phyloP scores from a whole-genome alignment of 768 basidiomycete species.

The Myochromella boudieri region DNA sequence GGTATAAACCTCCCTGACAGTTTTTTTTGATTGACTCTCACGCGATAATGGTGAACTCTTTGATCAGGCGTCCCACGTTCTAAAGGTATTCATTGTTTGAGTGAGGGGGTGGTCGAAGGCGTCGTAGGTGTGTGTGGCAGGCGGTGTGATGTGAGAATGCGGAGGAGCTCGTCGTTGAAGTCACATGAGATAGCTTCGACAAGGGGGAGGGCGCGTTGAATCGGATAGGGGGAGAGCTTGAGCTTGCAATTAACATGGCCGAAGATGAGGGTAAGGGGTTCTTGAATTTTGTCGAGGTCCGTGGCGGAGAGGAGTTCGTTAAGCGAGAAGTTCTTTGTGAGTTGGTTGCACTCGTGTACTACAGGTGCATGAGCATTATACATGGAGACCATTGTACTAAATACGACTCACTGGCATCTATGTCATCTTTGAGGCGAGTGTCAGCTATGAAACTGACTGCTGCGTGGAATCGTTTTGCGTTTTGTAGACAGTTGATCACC shows the following conservation, averaged over 20 bases:
- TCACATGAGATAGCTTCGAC: constrained; percentile 98
- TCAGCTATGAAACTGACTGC: constrained; percentile 98
- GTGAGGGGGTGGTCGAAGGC: constrained; percentile 86
- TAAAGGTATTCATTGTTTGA: constrained; percentile 75
- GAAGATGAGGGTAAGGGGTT: constrained; percentile 85
- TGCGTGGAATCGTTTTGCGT: constrained; percentile 95
- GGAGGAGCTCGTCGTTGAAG: constrained; percentile 92
- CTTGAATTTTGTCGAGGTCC: constrained; percentile 93
- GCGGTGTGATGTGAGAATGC: constrained; percentile 87
- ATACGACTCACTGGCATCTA: constrained; percentile 79
- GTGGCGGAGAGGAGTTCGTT: constrained; percentile 96
- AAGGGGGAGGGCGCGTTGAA: constrained; percentile 91
- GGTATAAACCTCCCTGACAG: constrained; percentile 92
- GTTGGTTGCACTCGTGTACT: constrained; percentile 97
- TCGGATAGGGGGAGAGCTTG: constrained; percentile 95
- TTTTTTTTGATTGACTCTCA: constrained; percentile 89
- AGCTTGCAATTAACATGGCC: constrained; percentile 94
- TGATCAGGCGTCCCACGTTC: constrained; percentile 86
- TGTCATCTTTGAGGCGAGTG: constrained; percentile 93
- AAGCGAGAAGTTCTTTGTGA: constrained; percentile 99
- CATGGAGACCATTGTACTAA: not conserved
- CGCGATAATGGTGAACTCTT: constrained; percentile 90
- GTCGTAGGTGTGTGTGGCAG: constrained; percentile 90
- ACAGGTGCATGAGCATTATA: constrained; percentile 3
- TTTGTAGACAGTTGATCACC: constrained; percentile 91